A percentile compares a stretch with the other conserved stretches of the same genome.
These are phyloP conservation scores for Auriscalpium microsporum DNA, from an alignment of 768 basidiomycete genomes.

Conservation along the genomic window DNA sequence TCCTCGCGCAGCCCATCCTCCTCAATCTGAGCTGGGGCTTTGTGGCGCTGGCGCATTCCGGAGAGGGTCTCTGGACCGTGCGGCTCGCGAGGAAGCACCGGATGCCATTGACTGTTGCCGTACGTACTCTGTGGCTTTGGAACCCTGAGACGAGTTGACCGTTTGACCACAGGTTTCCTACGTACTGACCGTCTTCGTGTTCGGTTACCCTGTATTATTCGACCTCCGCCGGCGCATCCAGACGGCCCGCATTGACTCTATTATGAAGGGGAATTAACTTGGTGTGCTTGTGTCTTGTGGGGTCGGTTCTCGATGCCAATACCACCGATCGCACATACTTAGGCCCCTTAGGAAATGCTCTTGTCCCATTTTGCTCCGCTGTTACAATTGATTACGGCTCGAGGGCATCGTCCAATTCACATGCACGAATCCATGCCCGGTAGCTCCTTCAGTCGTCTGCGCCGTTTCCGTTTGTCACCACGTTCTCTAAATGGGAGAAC, in stretches of 20 bases:
- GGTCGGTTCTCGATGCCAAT: too few species aligned
- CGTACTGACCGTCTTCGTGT: conserved; percentile 37
- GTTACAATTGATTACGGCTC: too few species aligned
- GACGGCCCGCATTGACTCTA: conserved; percentile 63
- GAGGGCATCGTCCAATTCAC: too few species aligned
- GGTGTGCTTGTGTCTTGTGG: too few species aligned
- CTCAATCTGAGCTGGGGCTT: conserved; percentile 28
- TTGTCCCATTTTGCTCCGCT: too few species aligned
- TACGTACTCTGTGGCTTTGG: conserved; percentile 20
- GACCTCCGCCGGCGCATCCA: conserved; percentile 55
- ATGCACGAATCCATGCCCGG: too few species aligned
- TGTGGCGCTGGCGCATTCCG: conserved; percentile 28
- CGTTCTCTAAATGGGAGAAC: too few species aligned
- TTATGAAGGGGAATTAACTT: conserved; percentile 59
- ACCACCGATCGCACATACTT: too few species aligned
- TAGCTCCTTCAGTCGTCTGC: too few species aligned
- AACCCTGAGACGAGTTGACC: background rate
- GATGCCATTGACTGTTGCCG: conserved; percentile 33
- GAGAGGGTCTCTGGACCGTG: conserved; percentile 42
- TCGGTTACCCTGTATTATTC: conserved; percentile 48
- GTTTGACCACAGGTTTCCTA: conserved; percentile 38
- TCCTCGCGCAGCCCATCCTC: conserved; percentile 21
- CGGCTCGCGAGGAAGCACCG: conserved; percentile 44
- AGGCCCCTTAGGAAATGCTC: too few species aligned
- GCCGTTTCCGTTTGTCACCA: too few species aligned